These are phyloP conservation scores for Solanum sejunctum DNA, from an alignment of 257 asterid genomes.

Conservation along the genomic window DNA sequence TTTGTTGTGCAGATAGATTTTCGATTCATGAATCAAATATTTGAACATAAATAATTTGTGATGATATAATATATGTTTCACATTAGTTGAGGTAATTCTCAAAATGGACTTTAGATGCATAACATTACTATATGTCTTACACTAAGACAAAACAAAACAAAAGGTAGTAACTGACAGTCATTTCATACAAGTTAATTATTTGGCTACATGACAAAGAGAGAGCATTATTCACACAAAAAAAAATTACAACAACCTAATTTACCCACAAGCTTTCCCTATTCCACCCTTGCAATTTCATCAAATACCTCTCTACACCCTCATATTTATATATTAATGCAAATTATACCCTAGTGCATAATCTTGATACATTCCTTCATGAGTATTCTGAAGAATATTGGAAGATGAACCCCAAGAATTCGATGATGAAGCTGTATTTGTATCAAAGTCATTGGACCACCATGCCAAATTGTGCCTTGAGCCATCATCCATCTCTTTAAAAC, in stretches of 20 bases:
- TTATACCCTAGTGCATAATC: slow-evolving; percentile 35
- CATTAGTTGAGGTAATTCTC: background rate
- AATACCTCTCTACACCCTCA: slow-evolving; percentile 10
- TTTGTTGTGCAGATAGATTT: background rate
- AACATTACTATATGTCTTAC: background rate
- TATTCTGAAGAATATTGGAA: slow-evolving; percentile 21
- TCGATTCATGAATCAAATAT: background rate
- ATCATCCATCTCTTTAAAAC: slow-evolving; percentile 34
- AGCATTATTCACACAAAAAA: slow-evolving; percentile 30
- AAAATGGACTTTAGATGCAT: background rate
- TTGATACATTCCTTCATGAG: slow-evolving; percentile 33
- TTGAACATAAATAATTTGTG: background rate
- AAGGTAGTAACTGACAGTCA: background rate
- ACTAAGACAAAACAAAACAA: background rate
- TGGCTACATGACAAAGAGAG: slow-evolving; percentile 8
- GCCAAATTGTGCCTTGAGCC: slow-evolving; percentile 19
- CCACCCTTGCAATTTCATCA: slow-evolving; percentile 10
- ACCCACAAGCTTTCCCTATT: background rate
- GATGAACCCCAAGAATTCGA: slow-evolving; percentile 52
- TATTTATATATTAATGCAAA: slow-evolving; percentile 10
- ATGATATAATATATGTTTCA: background rate
- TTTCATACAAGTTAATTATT: background rate
- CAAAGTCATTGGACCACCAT: slow-evolving; percentile 74
- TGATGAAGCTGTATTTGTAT: slow-evolving; percentile 36
- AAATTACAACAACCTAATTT: slow-evolving; percentile 20